A percentile compares a stretch with the other conserved stretches of the same genome.
Evolutionary conservation across 495 filamentous ascomycete genomes (phyloP).

Genomic region (Rostrohypoxylon terebratum): DNA sequence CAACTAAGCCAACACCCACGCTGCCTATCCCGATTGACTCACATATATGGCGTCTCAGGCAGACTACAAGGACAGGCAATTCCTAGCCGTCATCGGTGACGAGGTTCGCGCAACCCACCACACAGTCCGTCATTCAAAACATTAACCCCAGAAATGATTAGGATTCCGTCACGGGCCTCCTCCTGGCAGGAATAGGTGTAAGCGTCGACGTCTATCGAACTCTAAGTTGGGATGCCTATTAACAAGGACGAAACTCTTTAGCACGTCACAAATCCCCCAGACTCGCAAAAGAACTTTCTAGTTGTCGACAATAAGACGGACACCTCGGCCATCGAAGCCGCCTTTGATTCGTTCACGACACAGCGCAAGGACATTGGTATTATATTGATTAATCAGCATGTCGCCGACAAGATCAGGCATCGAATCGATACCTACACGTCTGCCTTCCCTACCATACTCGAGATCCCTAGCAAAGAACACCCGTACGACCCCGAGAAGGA

Average conservation of each 20-base stretch:
- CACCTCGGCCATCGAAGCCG: constrained; percentile 84
- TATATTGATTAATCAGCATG: constrained; percentile 97
- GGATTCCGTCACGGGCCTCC: constrained; percentile 94
- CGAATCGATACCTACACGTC: constrained; percentile 78
- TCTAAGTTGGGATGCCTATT: constrained; percentile 29
- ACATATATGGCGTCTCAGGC: constrained; percentile 68
- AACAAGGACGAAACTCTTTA: constrained; percentile 27
- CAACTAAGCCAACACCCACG: constrained; percentile 10
- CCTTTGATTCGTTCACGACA: constrained; percentile 88
- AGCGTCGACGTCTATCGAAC: constrained; percentile 47
- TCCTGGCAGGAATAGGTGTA: constrained; percentile 96
- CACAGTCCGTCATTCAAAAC: neutral
- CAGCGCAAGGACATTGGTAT: constrained; percentile 96
- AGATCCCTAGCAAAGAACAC: constrained; percentile 99
- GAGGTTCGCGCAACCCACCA: constrained; percentile 70
- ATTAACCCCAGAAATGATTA: constrained; percentile 52
- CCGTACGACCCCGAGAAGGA: constrained; percentile 99
- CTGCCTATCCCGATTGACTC: constrained; percentile 26
- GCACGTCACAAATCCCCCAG: constrained; percentile 68
- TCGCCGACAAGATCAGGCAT: constrained; percentile 93
- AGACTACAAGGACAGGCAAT: constrained; percentile 88
- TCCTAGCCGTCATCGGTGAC: constrained; percentile 97
- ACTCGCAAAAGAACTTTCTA: constrained; percentile 95
- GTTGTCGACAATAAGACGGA: constrained; percentile 95
- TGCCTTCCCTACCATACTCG: constrained; percentile 82